A percentile compares a stretch with the other conserved stretches of the same genome.
These are phyloP conservation scores for Cystoderma amianthinum DNA, from an alignment of 768 basidiomycete genomes.

Conservation along the genomic window DNA sequence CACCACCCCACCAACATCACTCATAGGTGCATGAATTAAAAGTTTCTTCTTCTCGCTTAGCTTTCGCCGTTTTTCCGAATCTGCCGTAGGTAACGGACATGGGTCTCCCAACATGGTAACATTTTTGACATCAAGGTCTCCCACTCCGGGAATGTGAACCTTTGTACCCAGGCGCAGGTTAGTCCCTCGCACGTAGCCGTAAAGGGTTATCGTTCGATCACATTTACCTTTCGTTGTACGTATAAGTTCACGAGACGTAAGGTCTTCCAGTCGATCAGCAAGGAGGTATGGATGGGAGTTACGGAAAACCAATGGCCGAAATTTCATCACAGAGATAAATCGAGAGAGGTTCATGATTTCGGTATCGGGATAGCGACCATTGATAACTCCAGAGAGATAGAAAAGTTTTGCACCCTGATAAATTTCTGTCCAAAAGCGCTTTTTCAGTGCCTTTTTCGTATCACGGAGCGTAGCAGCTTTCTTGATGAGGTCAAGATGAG, in stretches of 20 bases:
- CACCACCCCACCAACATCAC: slow-evolving; percentile 92
- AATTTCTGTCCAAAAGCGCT: slow-evolving; percentile 99
- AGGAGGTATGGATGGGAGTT: slow-evolving; percentile 94
- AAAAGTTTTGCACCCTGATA: slow-evolving; percentile 98
- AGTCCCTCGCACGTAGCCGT: slow-evolving; percentile 91
- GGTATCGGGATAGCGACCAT: slow-evolving; percentile 94
- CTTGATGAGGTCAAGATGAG: slow-evolving; percentile 96
- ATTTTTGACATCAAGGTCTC: slow-evolving; percentile 74
- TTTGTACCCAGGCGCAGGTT: slow-evolving; percentile 70
- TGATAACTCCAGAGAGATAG: slow-evolving; percentile 93
- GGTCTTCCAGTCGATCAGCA: slow-evolving; percentile 90
- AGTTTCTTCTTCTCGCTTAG: slow-evolving; percentile 93
- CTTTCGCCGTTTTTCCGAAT: slow-evolving; percentile 87
- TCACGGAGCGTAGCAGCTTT: slow-evolving; percentile 78
- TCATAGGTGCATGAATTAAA: slow-evolving; percentile 96
- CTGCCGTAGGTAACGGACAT: slow-evolving; percentile 87
- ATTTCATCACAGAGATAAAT: slow-evolving; percentile 98
- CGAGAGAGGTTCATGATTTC: slow-evolving; percentile 95
- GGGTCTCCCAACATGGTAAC: slow-evolving; percentile 84
- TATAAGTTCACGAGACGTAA: slow-evolving; percentile 82
- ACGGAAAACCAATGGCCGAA: slow-evolving; percentile 92
- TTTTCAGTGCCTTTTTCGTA: slow-evolving; percentile 93
- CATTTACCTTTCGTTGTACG: slow-evolving; percentile 78
- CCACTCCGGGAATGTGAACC: slow-evolving; percentile 93
- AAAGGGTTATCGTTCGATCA: slow-evolving; percentile 89